Conservation (phyloP, 2,329 filamentous ascomycete species). For the Xylaria sp. region DNA sequence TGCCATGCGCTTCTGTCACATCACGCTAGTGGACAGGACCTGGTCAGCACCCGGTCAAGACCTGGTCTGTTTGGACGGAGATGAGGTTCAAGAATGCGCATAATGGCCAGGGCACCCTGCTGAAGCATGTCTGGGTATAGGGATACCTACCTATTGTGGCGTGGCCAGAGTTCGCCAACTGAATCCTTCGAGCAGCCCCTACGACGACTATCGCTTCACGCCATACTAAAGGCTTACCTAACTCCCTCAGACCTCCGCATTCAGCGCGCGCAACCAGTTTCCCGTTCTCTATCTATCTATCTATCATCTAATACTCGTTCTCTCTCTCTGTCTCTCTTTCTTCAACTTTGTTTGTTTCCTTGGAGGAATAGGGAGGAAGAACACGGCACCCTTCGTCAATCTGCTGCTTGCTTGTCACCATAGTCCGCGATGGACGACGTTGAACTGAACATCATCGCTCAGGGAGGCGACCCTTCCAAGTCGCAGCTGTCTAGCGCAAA, state of each 20-base stretch:
- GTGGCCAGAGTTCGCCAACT: background rate
- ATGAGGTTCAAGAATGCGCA: background rate
- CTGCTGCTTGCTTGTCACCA: background rate
- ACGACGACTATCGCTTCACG: background rate
- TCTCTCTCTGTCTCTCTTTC: too few relatives aligned
- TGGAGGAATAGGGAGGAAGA: background rate
- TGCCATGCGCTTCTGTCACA: conserved; percentile 1
- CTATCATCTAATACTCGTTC: background rate
- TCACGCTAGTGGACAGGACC: background rate
- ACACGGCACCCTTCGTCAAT: background rate
- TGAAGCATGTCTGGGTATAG: background rate
- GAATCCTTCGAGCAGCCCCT: background rate
- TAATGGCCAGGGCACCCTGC: background rate
- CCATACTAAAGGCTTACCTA: conserved; percentile 6
- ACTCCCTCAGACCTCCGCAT: background rate
- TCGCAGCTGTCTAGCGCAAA: background rate
- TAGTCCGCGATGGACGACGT: conserved; percentile 1
- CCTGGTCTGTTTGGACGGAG: background rate
- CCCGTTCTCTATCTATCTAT: background rate
- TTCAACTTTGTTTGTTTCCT: background rate
- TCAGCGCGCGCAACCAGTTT: conserved; percentile 3
- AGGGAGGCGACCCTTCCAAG: background rate
- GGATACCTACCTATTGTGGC: background rate
- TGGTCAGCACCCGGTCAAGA: too few relatives aligned
- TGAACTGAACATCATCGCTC: conserved; percentile 8